These are phyloP conservation scores for Amorphotheca resinae DNA, from an alignment of 495 filamentous ascomycete genomes.

Conservation along the genomic window DNA sequence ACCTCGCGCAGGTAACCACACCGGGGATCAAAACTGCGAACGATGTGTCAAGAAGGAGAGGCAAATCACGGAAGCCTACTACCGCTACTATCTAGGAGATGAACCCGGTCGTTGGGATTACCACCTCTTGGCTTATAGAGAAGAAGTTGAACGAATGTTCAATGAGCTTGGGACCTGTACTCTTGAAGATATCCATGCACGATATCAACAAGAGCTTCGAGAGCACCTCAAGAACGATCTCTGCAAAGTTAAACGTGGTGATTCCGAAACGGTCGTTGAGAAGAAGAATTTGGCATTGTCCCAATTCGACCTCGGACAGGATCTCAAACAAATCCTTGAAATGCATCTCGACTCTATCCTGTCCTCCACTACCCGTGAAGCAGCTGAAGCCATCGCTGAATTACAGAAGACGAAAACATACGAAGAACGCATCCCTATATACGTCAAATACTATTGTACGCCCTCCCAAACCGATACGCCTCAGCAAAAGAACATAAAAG, in stretches of 20 bases:
- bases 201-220: constrained; percentile 9
- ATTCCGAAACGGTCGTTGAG: not conserved
- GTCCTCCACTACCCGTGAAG: not conserved
- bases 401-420: constrained; percentile 5
- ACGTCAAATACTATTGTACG: constrained; percentile 16
- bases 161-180: constrained; percentile 16
- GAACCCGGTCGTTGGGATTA: constrained; percentile 15
- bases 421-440: constrained; percentile 14
- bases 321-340: not conserved
- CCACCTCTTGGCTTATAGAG: constrained; percentile 10
- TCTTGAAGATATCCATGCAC: constrained; percentile 17
- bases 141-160: constrained; percentile 17
- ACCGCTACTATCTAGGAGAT: constrained; percentile 19
- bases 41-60: constrained; percentile 21
- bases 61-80: constrained; percentile 19
- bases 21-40: constrained; percentile 17
- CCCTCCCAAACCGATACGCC: constrained; percentile 2
- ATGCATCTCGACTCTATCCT: not conserved
- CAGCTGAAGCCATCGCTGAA: not conserved
- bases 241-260: constrained; percentile 4
- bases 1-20: constrained; percentile 20
- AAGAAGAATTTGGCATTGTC: not conserved
- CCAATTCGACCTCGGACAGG: not conserved
- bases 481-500: constrained; percentile 12
- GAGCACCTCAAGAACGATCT: constrained; percentile 19